These are phyloP conservation scores for Cercophora sp. DNA, from an alignment of 495 filamentous ascomycete genomes.

Conservation along the genomic window DNA sequence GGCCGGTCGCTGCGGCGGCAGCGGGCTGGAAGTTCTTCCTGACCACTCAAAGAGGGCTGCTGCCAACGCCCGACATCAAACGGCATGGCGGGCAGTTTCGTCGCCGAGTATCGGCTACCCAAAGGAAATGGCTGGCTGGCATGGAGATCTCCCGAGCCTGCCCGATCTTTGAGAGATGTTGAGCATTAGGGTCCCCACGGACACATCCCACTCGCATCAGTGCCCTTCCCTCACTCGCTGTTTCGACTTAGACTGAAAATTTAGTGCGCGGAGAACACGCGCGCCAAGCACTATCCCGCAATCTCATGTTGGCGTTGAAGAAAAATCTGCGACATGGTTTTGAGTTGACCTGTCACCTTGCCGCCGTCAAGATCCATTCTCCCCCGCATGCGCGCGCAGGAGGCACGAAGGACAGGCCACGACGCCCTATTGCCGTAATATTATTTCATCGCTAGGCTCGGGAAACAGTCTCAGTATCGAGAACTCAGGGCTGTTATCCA, in stretches of 20 bases:
- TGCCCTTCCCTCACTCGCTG: too few relatives aligned
- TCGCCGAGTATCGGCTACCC: background rate
- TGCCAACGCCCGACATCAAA: background rate
- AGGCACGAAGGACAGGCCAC: background rate
- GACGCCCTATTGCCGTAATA: background rate
- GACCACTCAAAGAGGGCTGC: conserved; percentile 2
- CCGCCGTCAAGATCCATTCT: background rate
- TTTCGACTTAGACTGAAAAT: background rate
- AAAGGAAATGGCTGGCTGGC: background rate
- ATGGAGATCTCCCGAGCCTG: conserved; percentile 17
- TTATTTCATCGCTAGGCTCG: conserved; percentile 1
- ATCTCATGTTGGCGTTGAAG: background rate
- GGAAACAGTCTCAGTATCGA: background rate
- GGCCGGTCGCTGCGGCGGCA: conserved; percentile 3
- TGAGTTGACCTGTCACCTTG: conserved; percentile 5
- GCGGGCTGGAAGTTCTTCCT: too few relatives aligned
- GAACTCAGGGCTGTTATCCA: too few relatives aligned
- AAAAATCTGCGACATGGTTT: conserved; percentile 1
- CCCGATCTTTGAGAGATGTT: too few relatives aligned
- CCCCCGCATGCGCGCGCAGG: background rate
- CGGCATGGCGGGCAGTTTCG: background rate
- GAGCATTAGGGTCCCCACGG: too few relatives aligned
- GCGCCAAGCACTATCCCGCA: conserved; percentile 16
- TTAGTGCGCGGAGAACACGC: conserved; percentile 9
- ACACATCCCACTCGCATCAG: too few relatives aligned